Percentiles rank a stretch among this genome's conserved stretches.
These are phyloP conservation scores for Kalanchoe fedtschenkoi DNA, from an alignment of 164 flowering plant genomes.

Conservation along the genomic window DNA sequence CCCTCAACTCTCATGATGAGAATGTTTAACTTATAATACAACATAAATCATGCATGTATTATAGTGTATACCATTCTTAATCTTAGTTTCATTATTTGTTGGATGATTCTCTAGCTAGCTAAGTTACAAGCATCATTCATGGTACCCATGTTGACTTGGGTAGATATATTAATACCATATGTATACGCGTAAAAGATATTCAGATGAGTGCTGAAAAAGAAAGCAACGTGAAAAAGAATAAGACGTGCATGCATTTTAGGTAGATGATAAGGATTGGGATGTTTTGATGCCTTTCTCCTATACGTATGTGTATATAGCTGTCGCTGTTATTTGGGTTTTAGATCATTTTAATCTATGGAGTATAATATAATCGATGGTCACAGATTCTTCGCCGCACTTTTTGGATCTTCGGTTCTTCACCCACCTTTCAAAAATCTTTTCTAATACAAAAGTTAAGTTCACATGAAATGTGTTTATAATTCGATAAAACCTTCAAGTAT, in stretches of 20 bases:
- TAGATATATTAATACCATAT: constrained; percentile 13
- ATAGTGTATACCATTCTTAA: too few relatives aligned
- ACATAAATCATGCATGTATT: too few relatives aligned
- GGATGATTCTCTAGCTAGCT: background rate
- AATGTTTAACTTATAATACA: background rate
- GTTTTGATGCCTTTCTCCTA: background rate
- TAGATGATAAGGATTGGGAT: background rate
- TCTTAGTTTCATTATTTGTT: background rate
- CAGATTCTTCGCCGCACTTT: constrained; percentile 41
- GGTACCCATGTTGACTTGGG: background rate
- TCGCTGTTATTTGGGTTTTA: background rate
- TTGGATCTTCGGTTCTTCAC: constrained; percentile 21
- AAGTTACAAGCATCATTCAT: background rate
- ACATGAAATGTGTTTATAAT: background rate
- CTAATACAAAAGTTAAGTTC: too few relatives aligned
- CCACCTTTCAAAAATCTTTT: background rate
- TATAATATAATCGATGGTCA: constrained; percentile 7
- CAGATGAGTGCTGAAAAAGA: constrained; percentile 11
- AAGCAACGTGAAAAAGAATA: constrained; percentile 36
- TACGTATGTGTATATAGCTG: background rate
- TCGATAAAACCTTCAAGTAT: too few relatives aligned
- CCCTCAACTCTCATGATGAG: background rate
- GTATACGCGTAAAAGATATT: too few relatives aligned
- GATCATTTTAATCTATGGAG: too few relatives aligned
- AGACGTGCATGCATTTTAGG: constrained; percentile 62